Evolutionary conservation across 805 yeast species (phyloP).

Genomic region (Hagleromyces aurorensis): DNA sequence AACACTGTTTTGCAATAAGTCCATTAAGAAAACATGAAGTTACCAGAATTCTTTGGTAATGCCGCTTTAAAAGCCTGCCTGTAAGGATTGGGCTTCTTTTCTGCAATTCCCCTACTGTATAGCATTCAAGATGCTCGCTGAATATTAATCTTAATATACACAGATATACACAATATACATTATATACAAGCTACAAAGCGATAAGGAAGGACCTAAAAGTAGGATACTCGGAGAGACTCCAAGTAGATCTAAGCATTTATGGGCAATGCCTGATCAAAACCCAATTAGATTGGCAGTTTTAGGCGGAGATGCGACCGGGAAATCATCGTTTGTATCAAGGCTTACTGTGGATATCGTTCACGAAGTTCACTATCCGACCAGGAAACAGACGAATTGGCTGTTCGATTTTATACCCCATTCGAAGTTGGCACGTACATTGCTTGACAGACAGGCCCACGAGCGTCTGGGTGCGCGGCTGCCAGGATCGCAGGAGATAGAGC

Average conservation of each 20-base stretch:
- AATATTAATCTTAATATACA: neutral
- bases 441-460: conserved; percentile 41
- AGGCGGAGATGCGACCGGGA: conserved; percentile 55
- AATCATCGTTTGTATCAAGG: conserved; percentile 48
- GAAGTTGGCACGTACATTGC: conserved; percentile 33
- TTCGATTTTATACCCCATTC: conserved; percentile 44
- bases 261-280: conserved; percentile 13
- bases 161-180: neutral
- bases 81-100: too few species aligned
- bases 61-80: too few species aligned
- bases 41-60: too few species aligned
- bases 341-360: conserved; percentile 42
- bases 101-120: too few species aligned
- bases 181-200: too few species aligned
- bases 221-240: too few species aligned
- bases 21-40: too few species aligned
- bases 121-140: neutral
- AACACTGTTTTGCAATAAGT: too few species aligned
- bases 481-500: conserved; percentile 20
- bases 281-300: conserved; percentile 54
- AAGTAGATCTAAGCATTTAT: conserved; percentile 1
- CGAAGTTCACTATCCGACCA: conserved; percentile 72
- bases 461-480: conserved; percentile 33
- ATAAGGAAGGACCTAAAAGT: too few species aligned
- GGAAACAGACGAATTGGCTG: conserved; percentile 49